Evolutionary conservation across 2,329 filamentous ascomycete species (phyloP), one percentile per base, ranked within the genome.

Genomic region (Botrytis byssoidea): DNA sequence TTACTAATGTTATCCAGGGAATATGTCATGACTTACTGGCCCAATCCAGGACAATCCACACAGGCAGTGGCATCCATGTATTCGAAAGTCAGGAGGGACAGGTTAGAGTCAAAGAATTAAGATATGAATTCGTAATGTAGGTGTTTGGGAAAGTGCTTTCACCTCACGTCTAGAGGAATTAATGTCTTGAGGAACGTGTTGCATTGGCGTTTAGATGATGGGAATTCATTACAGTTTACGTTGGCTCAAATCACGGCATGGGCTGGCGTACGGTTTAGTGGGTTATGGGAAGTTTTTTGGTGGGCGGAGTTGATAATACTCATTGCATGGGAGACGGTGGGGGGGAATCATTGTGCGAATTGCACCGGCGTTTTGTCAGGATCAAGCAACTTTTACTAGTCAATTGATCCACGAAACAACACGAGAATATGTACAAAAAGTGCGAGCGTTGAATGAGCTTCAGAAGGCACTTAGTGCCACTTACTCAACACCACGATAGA

Each of bases 21-120:
- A 67, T 81, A 82, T 74, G 79, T 81, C 44, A 77, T 79, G 63
- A 72, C 77, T n/a, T 79, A 77, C 67, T 82, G 81, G 81, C 81
- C 81, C 22, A 74, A 71, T 35, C 69, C 79, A 7, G 77, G 77
- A 64, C 78, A 79, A 68, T 75, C 74, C 29, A 77, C 78, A 35
- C 76, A 76, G 48, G 78, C 77, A 37, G 70, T 73, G n/a, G 75
- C 78, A 55, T 65, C 64, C 22, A 81, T 81, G 79, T 81, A 81
- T 63, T 74, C 72, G 16, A 81, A 79, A 48, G 79, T 82, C 74
- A 68, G 74, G 18, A 67, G 71, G 22, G 71, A 72, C 68, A 73
- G 74, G 55, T 46, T 73, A 55, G 72, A 63, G 20, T 55, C 65
- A 25, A 64, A 66, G 14, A 48, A 55, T 57, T 57, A 40, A 72